These are phyloP conservation scores for Phytopythium delawarense DNA, from an alignment of 352 stramenopile genomes.

Conservation along the genomic window DNA sequence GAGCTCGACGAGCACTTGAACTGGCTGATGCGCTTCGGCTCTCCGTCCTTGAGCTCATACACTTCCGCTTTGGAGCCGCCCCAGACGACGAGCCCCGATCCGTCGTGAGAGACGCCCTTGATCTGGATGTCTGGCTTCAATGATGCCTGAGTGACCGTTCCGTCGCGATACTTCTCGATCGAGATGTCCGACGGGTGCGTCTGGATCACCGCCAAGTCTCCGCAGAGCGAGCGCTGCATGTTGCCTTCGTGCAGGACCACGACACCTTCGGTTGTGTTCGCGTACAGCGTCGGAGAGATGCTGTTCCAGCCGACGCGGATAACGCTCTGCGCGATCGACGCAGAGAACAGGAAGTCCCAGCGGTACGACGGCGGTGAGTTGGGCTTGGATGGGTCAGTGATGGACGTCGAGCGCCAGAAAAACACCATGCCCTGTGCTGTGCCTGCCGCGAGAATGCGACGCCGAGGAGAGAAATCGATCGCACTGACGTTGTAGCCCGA, in stretches of 20 bases:
- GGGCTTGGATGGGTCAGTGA: conserved; percentile 18
- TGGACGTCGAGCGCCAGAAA: conserved; percentile 85
- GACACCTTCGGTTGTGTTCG: conserved; percentile 63
- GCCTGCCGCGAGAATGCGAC: conserved; percentile 85
- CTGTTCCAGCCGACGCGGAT: conserved; percentile 66
- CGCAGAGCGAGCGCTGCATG: conserved; percentile 76
- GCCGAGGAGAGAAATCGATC: conserved; percentile 86
- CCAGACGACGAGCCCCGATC: conserved; percentile 74
- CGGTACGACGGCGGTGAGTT: conserved; percentile 36
- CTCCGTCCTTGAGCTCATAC: conserved; percentile 79
- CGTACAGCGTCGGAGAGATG: conserved; percentile 57
- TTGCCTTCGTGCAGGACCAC: conserved; percentile 83
- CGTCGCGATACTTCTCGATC: conserved; percentile 73
- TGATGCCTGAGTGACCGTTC: conserved; percentile 59
- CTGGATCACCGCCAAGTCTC: conserved; percentile 86
- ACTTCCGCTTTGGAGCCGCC: conserved; percentile 83
- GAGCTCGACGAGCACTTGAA: conserved; percentile 75
- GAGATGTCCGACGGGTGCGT: conserved; percentile 62
- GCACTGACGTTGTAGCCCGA: conserved; percentile 67
- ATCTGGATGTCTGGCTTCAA: conserved; percentile 67
- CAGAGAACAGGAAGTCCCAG: conserved; percentile 66
- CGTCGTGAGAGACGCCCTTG: conserved; percentile 84
- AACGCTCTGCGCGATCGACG: conserved; percentile 46
- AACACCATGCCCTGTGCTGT: conserved; percentile 82
- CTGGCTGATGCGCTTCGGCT: conserved; percentile 45